Base-by-base conservation (phyloP, 164 flowering plant genomes). In the Magnolia officinalis region DNA sequence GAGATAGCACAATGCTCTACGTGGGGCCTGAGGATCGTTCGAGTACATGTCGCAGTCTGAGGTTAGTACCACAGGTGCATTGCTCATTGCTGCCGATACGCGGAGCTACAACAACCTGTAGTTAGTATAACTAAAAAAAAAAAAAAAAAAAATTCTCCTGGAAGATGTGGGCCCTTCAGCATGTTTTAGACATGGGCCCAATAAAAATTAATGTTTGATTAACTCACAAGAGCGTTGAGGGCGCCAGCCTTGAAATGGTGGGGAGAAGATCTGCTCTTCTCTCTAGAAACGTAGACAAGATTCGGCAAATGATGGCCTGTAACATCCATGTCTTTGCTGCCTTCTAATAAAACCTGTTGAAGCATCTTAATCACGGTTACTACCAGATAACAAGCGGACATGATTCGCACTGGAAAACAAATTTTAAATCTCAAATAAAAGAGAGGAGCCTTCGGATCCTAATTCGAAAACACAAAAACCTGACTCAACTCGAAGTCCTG, bases 201-300 rank as follows among this genome's bases (percentile, higher is more conserved):
- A 5, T 37, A 37, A 37, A 37, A 37, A 37, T 37, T 3, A 2
- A 37, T 37, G 45, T 4, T 37, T 37, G 61, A 11, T 8, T 19
- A 63, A 61, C 84, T 85, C 75, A 95, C 98, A 85, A 95, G 74
- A 52, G 78, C 81, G 64, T 95, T 95, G 8, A 95, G 97, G 61
- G 98, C 98, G 21, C 98, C 98, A 9, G 97, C 96, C 83, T 95
- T 95, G 76, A 92, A 95, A 69, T 87, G 81, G 82, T 92, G 94
- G 11, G 83, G 88, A 14, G 81, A 78, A 5, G 74, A n/a, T 64
- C 6, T 86, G 71, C 87, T 87, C 71, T 93, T 95, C 78, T 90
- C 82, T 75, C 98, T 84, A 1, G 97, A 88, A 5, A 93, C 76
- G 68, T 95, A 93, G 16, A 91, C 77, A 52, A 95, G 92, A 67